Base-by-base conservation (phyloP, 306 rosid genomes). In the Lablab purpureus region DNA sequence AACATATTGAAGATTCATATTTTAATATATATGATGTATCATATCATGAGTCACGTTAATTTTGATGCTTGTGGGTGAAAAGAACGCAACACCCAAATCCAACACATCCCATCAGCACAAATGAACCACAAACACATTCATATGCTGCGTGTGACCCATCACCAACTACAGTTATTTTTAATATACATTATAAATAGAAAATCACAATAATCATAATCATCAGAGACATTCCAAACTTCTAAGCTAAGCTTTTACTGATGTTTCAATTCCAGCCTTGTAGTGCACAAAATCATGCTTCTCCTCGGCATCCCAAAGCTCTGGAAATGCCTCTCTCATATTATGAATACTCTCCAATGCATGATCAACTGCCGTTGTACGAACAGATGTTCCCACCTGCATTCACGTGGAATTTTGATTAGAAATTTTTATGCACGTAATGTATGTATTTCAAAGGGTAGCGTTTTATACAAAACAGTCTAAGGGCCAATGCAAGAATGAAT, bases 271-370 rank as follows among this genome's bases (percentile, higher is more conserved):
- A 69, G 89, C 88, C 80, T 88, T 79, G 68, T 81, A 87, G 25
- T 5, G 18, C 28, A 85, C 74, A 51, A 51, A 74, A 21, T 86
- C 87, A 19, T 83, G 70, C 81, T 85, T 84, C 71, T 73, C 91
- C 14, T 82, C 76, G 21, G 58, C 80, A 74, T 87, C 91, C 97
- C 97, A 92, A 36, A 94, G 91, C 81, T 94, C 97, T 6, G 99
- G 97, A 82, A 92, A 74, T 66, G 97, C 99, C 69, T 92, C 99
- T 80, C 50, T 86, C 18, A 92, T 86, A 51, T 92, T 94, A 84
- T 94, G 99, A 67, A 94, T 94, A 88, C 97, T 91, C 89, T 91
- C 97, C 10, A 92, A 82, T 27, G 95, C 99, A 84, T 88, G 78
- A 88, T 89, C 99, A 71, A 84, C 86, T 12, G 89, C 93, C 2